A percentile compares a stretch with the other conserved stretches of the same genome.
These are phyloP conservation scores for Omphalotus olearius DNA, from an alignment of 1,284 basidiomycete species.

Conservation along the genomic window DNA sequence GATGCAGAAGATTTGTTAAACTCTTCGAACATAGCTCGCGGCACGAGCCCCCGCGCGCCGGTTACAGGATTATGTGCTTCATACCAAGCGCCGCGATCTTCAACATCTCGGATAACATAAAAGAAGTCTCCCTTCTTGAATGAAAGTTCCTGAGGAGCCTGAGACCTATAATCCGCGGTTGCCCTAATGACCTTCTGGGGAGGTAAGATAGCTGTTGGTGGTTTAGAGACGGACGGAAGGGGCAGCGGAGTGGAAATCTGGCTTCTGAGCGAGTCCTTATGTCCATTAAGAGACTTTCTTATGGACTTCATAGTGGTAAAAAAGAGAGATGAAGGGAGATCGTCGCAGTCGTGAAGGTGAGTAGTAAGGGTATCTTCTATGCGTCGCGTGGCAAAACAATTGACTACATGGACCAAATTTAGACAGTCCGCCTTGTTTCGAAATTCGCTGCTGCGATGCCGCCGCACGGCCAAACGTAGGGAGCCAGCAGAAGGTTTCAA, in stretches of 20 bases:
- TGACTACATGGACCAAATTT: background rate
- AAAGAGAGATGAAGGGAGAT: constrained; percentile 17
- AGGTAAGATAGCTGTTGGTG: constrained; percentile 67
- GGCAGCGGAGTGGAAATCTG: constrained; percentile 68
- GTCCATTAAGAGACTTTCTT: constrained; percentile 76
- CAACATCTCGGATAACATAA: constrained; percentile 82
- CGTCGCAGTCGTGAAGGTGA: constrained; percentile 26
- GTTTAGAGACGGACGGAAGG: constrained; percentile 62
- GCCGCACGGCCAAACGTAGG: too few relatives aligned
- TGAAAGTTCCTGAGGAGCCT: constrained; percentile 82
- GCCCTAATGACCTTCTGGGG: constrained; percentile 97
- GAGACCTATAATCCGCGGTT: constrained; percentile 63
- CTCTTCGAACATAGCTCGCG: constrained; percentile 83
- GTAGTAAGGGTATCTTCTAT: constrained; percentile 1
- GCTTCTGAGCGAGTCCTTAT: constrained; percentile 52
- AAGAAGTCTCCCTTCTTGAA: constrained; percentile 98
- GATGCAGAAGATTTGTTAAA: constrained; percentile 67
- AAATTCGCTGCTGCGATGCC: too few relatives aligned
- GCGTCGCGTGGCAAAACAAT: background rate
- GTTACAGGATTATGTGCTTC: constrained; percentile 91
- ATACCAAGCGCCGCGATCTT: constrained; percentile 61
- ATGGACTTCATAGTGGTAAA: constrained; percentile 72
- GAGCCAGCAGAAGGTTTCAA: too few relatives aligned
- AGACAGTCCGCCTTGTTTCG: too few relatives aligned
- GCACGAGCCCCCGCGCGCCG: constrained; percentile 89